Percentiles rank a stretch among this genome's conserved stretches.
These are phyloP conservation scores for Elymus sibiricus DNA, from an alignment of 176 grass and related monocot species.

Conservation along the genomic window DNA sequence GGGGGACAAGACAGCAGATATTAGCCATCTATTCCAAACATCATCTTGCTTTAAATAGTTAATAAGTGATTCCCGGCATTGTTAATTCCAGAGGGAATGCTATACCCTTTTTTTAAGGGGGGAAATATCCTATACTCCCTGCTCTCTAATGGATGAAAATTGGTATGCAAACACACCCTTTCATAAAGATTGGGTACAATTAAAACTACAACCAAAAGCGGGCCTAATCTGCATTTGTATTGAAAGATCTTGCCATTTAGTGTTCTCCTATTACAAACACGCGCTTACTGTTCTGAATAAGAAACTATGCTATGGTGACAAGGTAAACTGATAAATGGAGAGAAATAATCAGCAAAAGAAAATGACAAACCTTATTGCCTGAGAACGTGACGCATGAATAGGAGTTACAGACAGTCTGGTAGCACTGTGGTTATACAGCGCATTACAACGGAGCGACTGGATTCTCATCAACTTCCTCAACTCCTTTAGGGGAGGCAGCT, in stretches of 20 bases:
- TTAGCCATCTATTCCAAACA: background rate
- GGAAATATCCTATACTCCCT: background rate
- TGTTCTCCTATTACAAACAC: background rate
- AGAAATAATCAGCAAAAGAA: background rate
- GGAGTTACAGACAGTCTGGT: conserved; percentile 71
- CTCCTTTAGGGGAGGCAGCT: conserved; percentile 63
- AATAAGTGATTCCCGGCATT: background rate
- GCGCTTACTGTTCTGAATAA: conserved; percentile 4
- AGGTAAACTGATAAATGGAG: background rate
- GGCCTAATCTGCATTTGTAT: background rate
- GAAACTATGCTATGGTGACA: conserved; percentile 7
- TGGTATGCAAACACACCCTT: background rate
- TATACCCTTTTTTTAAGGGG: background rate
- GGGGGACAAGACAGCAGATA: background rate
- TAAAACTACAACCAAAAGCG: background rate
- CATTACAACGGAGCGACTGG: conserved; percentile 71
- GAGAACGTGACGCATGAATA: conserved; percentile 79
- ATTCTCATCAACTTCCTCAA: conserved; percentile 76
- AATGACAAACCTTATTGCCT: conserved; percentile 63
- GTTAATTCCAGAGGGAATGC: background rate
- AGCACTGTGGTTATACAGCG: conserved; percentile 63
- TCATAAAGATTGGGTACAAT: background rate
- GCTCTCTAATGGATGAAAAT: background rate
- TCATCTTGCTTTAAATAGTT: background rate
- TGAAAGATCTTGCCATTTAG: background rate